phyloP scores from a whole-genome alignment of 495 filamentous ascomycete genomes.

The Penicillium flavigenum region DNA sequence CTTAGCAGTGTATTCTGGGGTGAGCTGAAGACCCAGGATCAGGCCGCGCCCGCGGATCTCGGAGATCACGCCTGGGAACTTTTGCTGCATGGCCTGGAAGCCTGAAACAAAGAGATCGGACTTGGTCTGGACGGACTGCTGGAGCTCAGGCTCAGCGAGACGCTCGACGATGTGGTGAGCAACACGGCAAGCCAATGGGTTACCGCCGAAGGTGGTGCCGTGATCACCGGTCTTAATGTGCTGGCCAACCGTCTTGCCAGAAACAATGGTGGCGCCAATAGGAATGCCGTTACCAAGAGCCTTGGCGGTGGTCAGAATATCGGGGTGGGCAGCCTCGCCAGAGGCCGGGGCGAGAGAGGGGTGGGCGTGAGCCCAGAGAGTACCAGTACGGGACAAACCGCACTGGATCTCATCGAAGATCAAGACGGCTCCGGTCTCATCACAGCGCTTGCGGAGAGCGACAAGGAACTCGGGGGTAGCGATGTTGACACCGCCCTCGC shows the following conservation, averaged over 20 bases:
- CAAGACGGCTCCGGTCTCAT: conserved; percentile 82
- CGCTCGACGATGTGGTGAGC: conserved; percentile 81
- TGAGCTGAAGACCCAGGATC: conserved; percentile 82
- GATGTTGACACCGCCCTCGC: conserved; percentile 88
- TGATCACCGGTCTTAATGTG: conserved; percentile 91
- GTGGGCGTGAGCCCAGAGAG: conserved; percentile 84
- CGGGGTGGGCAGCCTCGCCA: conserved; percentile 74
- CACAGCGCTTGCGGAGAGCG: conserved; percentile 75
- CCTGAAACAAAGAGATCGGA: conserved; percentile 61
- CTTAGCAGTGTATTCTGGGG: conserved; percentile 59
- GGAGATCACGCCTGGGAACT: conserved; percentile 68
- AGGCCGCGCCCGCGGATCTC: conserved; percentile 83
- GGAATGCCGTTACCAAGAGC: conserved; percentile 95
- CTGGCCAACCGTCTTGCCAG: conserved; percentile 67
- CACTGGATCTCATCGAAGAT: conserved; percentile 98
- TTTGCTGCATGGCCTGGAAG: conserved; percentile 60
- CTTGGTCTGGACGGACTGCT: conserved; percentile 62
- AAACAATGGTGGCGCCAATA: conserved; percentile 85
- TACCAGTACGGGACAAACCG: conserved; percentile 81
- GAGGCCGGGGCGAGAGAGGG: conserved; percentile 48
- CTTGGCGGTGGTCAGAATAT: conserved; percentile 92
- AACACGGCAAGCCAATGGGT: conserved; percentile 81
- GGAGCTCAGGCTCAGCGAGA: conserved; percentile 63
- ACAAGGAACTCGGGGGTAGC: conserved; percentile 77
- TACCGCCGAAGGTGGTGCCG: conserved; percentile 95